phyloP scores from a whole-genome alignment of 768 basidiomycete genomes.

The Hypsizygus marmoreus region DNA sequence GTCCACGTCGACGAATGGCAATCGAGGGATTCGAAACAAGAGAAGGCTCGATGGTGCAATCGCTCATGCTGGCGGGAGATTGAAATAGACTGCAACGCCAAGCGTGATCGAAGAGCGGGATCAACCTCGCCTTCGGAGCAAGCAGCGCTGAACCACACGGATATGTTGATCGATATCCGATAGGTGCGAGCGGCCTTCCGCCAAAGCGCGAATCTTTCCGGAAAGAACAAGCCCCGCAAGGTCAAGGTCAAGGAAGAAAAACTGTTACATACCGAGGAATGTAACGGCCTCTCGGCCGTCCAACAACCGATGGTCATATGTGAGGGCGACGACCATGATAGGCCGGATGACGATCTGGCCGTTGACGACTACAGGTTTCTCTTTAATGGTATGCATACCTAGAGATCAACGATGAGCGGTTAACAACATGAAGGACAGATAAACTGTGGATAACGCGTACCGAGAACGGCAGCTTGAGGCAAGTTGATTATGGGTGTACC shows the following conservation, averaged over 20 bases:
- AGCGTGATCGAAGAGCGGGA: not conserved
- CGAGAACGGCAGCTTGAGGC: constrained; percentile 92
- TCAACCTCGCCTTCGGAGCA: too few species aligned
- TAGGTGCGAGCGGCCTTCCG: too few species aligned
- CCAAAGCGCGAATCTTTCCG: not conserved
- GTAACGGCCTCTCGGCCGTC: constrained; percentile 96
- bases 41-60: too few species aligned
- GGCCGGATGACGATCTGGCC: constrained; percentile 97
- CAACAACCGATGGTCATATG: constrained; percentile 94
- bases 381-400: constrained; percentile 96
- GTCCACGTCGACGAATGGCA: not conserved
- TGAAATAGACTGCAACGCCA: not conserved
- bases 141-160: too few species aligned
- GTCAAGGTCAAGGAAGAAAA: not conserved
- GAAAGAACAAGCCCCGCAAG: not conserved
- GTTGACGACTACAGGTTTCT: constrained; percentile 85
- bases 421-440: constrained; percentile 1
- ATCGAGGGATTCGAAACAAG: not conserved
- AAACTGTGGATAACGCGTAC: constrained; percentile 35
- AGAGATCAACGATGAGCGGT: constrained; percentile 1
- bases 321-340: constrained; percentile 93
- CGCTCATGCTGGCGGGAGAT: not conserved
- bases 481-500: constrained; percentile 99
- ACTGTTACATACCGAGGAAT: constrained; percentile 94
- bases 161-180: too few species aligned